These are phyloP conservation scores for Aspergillus ibericus DNA, from an alignment of 2,329 filamentous ascomycete species.

Conservation along the genomic window DNA sequence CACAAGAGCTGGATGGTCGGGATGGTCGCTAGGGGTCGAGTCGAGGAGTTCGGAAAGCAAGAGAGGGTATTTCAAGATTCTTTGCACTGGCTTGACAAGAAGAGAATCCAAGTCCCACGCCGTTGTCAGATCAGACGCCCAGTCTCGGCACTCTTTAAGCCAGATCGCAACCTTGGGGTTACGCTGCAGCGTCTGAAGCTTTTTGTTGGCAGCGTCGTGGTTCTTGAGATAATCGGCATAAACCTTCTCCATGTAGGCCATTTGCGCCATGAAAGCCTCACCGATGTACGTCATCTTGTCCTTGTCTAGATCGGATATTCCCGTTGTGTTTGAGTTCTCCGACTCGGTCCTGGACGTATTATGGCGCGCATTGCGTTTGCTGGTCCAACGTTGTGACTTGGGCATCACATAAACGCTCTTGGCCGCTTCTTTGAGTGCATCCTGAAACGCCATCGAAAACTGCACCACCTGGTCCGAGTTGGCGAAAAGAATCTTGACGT, in stretches of 20 bases:
- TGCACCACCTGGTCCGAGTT: conserved; percentile 88
- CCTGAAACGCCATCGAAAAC: conserved; percentile 79
- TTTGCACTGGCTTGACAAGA: conserved; percentile 95
- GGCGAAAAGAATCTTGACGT: conserved; percentile 85
- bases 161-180: conserved; percentile 70
- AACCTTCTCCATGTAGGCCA: conserved; percentile 62
- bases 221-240: conserved; percentile 67
- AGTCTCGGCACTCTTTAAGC: conserved; percentile 89
- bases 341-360: conserved; percentile 30
- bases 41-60: conserved; percentile 78
- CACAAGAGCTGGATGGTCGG: conserved; percentile 72
- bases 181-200: conserved; percentile 51
- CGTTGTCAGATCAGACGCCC: conserved; percentile 85
- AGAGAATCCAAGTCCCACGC: conserved; percentile 95
- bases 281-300: conserved; percentile 61
- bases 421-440: conserved; percentile 76
- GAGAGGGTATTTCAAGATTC: conserved; percentile 89
- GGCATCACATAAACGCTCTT: conserved; percentile 74
- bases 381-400: conserved; percentile 54
- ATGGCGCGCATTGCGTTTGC: conserved; percentile 50
- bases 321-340: conserved; percentile 27
- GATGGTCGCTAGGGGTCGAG: conserved; percentile 77
- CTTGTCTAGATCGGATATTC: conserved; percentile 52
- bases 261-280: conserved; percentile 56
- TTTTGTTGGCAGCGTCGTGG: conserved; percentile 63